A percentile compares a stretch with the other conserved stretches of the same genome.
These are phyloP conservation scores for Xylaria arbuscula DNA, from an alignment of 2,329 filamentous ascomycete species.

Conservation along the genomic window DNA sequence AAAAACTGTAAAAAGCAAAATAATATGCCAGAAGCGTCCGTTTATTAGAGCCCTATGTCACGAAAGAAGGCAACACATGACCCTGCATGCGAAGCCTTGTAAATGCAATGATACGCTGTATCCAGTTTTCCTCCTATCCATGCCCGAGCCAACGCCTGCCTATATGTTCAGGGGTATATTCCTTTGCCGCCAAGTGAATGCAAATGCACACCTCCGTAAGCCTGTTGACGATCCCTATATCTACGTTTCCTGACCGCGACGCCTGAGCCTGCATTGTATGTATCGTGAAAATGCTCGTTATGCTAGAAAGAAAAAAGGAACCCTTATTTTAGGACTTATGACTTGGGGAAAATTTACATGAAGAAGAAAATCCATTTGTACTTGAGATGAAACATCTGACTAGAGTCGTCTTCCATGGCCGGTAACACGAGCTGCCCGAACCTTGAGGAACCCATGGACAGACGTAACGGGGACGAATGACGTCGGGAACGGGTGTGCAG, in stretches of 20 bases:
- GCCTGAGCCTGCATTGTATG: slow-evolving; percentile 10
- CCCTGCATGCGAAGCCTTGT: slow-evolving; percentile 21
- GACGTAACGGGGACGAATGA: slow-evolving; percentile 40
- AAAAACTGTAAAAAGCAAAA: background rate
- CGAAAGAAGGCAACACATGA: slow-evolving; percentile 5
- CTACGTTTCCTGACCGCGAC: slow-evolving; percentile 11
- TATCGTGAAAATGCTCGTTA: slow-evolving; percentile 1
- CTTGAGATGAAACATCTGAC: background rate
- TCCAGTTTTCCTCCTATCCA: background rate
- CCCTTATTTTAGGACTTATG: background rate
- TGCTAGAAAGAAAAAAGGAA: slow-evolving; percentile 21
- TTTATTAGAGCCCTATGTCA: background rate
- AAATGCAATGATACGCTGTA: slow-evolving; percentile 13
- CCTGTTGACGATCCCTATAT: slow-evolving; percentile 3
- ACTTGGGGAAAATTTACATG: slow-evolving; percentile 18
- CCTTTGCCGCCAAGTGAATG: background rate
- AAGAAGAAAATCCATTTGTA: slow-evolving; percentile 6
- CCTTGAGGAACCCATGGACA: slow-evolving; percentile 45
- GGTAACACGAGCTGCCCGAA: slow-evolving; percentile 37
- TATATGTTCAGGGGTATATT: slow-evolving; percentile 26
- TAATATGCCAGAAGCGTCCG: too few relatives aligned
- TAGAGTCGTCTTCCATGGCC: slow-evolving; percentile 41
- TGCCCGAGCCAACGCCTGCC: slow-evolving; percentile 19
- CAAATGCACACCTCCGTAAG: slow-evolving; percentile 15
- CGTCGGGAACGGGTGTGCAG: slow-evolving; percentile 34